Evolutionary conservation across 495 filamentous ascomycete species (phyloP), one percentile per base, ranked within the genome.

Genomic region (Penicillium bialowiezense): DNA sequence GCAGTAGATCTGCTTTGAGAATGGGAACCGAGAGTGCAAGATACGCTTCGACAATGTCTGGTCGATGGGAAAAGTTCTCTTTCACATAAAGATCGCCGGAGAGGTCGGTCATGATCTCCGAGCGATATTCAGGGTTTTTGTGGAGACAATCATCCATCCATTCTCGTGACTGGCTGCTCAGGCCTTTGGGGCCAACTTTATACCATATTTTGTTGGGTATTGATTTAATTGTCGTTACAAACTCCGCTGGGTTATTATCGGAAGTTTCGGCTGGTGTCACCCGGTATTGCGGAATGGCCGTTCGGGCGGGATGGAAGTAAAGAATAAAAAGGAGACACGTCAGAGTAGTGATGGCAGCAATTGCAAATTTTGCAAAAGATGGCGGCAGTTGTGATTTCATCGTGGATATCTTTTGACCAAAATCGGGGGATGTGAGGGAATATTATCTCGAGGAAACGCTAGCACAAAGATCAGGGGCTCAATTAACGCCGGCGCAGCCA

Each of bases 151-250:
- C 44, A 15, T 47, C 12, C 10, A 45, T 14, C 43, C 32, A 45
- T 17, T 18, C 31, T n/a, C 35, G 32, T 13, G 43, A 35, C 43
- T 36, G 32, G 20, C 24, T 21, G 19, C 43, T 45, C 14, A 47
- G 23, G 7, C 33, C 44, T 28, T 37, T 38, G 2, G 44, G 44
- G 3, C 44, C 34, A 10, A 38, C 44, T 36, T 47, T 47, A 10
- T 47, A 38, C 44, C 44, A 47, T n/a, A 47, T 37, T 24, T 47
- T 47, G 15, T 37, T 21, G 0, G 44, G 44, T 21, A 47, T 37
- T 32, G 7, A 10, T 32, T 32, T 8, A 3, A 32, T 8, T 32
- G 29, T 12, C 7, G 7, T 32, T 32, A 10, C 5, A 3, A 13
- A 7, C 29, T 32, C 29, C 3, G 5, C 12, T 32, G 10, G 12